Evolutionary conservation across 73 alveolate species (phyloP), one percentile per base, ranked within the genome.

Genomic region (Paramecium primaurelia): DNA sequence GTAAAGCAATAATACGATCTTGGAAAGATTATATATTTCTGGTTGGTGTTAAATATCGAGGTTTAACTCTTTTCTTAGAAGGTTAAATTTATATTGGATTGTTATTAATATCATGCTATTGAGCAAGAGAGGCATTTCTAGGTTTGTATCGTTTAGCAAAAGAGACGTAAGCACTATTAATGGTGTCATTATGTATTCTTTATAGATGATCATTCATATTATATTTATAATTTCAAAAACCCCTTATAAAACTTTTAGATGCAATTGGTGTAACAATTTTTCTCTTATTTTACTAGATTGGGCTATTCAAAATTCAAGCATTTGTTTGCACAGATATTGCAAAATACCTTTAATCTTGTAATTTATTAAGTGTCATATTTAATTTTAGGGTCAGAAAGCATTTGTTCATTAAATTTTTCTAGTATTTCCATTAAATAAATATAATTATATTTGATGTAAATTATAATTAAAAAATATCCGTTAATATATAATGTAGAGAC

Each of bases 151-250:
- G 84, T 26, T 64, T 64, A 1, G 84, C 84, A 64, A 64, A 64
- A 14, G 84, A 64, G 14, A 64, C 51, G 22, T 64, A 64, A 25
- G 84, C 84, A 32, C 42, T 32, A 64, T 64, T 64, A 64, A 64
- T 64, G 28, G 45, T 32, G 16, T 64, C 84, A 32, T 28, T 64
- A 25, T 64, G 42, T 32, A 64, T 32, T 64, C 47, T 64, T 34
- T 64, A 32, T 64, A 32, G 22, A 32, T 73, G 22, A 32, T 73
- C 87, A 73, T 37, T 73, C 87, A 73, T 73, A 73, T 73, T 36
- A 16, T 34, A 73, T 73, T 34, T 73, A 73, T 73, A 73, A 14
- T 73, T 73, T 73, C 87, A 73, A 73, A 73, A 73, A 73, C 64
- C 87, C 87, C 59, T 73, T 37, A 32, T 73, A 73, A 73, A 73